A percentile compares a stretch with the other conserved stretches of the same genome.
These are phyloP conservation scores for Viridothelium virens DNA, from an alignment of 495 filamentous ascomycete species.

Conservation along the genomic window DNA sequence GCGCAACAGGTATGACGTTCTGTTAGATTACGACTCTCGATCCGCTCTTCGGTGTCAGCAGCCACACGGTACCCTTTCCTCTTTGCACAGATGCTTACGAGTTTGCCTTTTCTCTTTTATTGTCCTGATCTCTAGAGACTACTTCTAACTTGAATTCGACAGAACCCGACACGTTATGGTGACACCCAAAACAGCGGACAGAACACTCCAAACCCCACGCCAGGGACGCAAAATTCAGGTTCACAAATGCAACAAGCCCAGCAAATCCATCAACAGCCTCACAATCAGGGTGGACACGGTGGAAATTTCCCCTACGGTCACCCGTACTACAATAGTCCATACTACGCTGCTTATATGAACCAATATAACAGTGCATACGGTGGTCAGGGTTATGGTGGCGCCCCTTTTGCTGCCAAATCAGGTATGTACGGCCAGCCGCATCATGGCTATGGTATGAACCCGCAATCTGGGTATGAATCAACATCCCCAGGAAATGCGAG, in stretches of 20 bases:
- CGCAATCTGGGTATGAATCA: conserved; percentile 64
- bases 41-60: no score
- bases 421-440: conserved; percentile 75
- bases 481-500: conserved; percentile 66
- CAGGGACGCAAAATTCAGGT: conserved; percentile 51
- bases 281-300: conserved; percentile 43
- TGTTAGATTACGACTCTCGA: no score
- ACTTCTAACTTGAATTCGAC: conserved; percentile 35
- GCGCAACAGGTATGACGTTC: conserved; percentile 34
- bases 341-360: conserved; percentile 74
- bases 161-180: conserved; percentile 59
- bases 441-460: conserved; percentile 62
- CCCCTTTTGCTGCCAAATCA: conserved; percentile 47
- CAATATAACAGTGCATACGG: conserved; percentile 45
- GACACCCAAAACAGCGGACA: conserved; percentile 80
- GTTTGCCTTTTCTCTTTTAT: no score
- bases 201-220: conserved; percentile 76
- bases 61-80: no score
- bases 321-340: conserved; percentile 74
- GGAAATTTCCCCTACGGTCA: conserved; percentile 56
- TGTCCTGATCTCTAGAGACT: no score
- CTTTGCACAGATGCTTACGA: no score
- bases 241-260: conserved; percentile 48
- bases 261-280: conserved; percentile 57
- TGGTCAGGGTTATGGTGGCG: conserved; percentile 61